Evolutionary conservation across 2,329 filamentous ascomycete genomes (phyloP).

Genomic region (Pseudogymnoascus destructans): DNA sequence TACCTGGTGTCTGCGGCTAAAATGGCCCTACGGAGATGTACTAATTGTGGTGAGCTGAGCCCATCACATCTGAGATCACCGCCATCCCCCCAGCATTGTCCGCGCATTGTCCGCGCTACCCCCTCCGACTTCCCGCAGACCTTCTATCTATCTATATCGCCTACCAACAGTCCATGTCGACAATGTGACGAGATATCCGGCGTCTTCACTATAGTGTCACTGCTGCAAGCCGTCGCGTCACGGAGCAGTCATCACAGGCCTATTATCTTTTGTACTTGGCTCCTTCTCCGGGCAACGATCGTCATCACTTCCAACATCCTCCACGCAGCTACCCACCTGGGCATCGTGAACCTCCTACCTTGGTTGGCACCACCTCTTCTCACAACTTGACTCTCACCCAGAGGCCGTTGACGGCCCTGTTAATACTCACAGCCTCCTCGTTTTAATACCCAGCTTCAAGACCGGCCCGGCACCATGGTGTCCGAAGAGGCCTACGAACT

Average conservation of each 20-base stretch:
- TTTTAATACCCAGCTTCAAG: not conserved
- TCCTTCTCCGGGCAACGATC: not conserved
- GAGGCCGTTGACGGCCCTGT: not conserved
- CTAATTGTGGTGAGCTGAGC: not conserved
- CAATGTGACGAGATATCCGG: not conserved
- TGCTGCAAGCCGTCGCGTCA: not conserved
- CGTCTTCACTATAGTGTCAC: not conserved
- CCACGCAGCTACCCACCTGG: not conserved
- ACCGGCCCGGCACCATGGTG: constrained; percentile 47
- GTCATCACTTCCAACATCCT: not conserved
- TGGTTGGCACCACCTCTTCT: not conserved
- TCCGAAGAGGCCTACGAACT: constrained; percentile 87
- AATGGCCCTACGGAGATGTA: not conserved
- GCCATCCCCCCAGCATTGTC: not conserved
- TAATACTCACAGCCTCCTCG: not conserved
- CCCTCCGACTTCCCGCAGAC: not conserved
- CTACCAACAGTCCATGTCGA: not conserved
- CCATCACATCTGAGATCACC: not conserved
- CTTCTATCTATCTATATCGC: not conserved
- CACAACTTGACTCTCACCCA: not conserved
- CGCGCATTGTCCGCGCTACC: not conserved
- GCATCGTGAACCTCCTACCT: not conserved
- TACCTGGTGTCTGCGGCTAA: not conserved
- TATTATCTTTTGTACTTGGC: not conserved
- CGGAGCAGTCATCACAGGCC: not conserved